Conservation (phyloP, 208 protist genomes). For the Jaenimonas drosophilae region DNA sequence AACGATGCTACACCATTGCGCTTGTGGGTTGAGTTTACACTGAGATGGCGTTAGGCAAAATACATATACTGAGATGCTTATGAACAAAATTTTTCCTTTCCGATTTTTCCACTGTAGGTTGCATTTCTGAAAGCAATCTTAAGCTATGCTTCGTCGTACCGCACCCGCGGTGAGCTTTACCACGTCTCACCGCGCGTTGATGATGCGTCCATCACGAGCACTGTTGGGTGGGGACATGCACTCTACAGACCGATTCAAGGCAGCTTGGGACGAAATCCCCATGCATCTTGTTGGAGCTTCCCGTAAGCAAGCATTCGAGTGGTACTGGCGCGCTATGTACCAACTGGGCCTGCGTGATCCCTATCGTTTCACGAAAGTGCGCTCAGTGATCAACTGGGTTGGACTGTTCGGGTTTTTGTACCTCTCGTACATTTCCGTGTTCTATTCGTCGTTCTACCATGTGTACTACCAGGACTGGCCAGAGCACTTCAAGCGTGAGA, state of each 20-base stretch:
- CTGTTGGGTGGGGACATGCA: conserved; percentile 73
- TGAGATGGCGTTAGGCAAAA: too few relatives aligned
- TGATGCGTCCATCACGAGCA: conserved; percentile 46
- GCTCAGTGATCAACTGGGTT: conserved; percentile 58
- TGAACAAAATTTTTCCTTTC: too few relatives aligned
- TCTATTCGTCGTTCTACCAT: conserved; percentile 70
- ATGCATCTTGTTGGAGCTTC: conserved; percentile 53
- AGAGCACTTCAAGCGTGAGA: conserved; percentile 69
- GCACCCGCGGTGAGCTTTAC: conserved; percentile 75
- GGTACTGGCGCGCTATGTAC: conserved; percentile 68
- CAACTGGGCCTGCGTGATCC: conserved; percentile 68
- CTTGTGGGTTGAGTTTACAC: too few relatives aligned
- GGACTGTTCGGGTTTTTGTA: conserved; percentile 58
- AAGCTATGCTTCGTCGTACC: conserved; percentile 63
- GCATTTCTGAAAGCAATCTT: too few relatives aligned
- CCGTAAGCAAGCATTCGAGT: conserved; percentile 69
- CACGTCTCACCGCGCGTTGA: conserved; percentile 61
- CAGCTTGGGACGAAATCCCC: conserved; percentile 76
- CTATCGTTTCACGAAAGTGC: conserved; percentile 62
- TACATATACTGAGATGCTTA: too few relatives aligned
- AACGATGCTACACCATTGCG: too few relatives aligned
- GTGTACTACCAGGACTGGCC: conserved; percentile 67
- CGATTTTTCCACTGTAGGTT: too few relatives aligned
- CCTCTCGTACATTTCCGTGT: conserved; percentile 58
- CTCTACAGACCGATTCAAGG: conserved; percentile 73